Conservation (phyloP, 768 basidiomycete genomes). For the Dioszegia crocea region DNA sequence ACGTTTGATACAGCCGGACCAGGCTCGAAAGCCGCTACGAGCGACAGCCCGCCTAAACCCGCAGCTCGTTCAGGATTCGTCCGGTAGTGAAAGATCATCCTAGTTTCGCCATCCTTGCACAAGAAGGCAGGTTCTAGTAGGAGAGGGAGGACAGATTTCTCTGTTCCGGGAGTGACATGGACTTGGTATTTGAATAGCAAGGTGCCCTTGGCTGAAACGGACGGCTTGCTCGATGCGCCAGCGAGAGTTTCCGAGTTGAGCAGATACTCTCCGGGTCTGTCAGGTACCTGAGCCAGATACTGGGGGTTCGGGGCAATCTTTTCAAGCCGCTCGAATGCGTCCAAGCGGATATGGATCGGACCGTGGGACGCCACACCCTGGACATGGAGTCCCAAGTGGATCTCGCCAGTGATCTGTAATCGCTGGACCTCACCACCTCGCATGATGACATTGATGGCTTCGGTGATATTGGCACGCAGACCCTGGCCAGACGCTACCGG, state of each 20-base stretch:
- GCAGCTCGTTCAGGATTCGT: constrained; percentile 21
- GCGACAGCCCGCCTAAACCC: constrained; percentile 35
- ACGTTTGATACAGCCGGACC: constrained; percentile 43
- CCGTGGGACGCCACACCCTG: constrained; percentile 1
- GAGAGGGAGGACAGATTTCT: constrained; percentile 40
- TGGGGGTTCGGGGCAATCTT: constrained; percentile 53
- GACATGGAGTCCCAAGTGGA: constrained; percentile 35
- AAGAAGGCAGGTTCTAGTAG: constrained; percentile 50
- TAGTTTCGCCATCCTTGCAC: constrained; percentile 48
- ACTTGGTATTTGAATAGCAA: constrained; percentile 53
- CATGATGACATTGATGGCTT: constrained; percentile 52
- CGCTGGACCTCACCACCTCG: constrained; percentile 43
- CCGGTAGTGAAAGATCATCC: constrained; percentile 50
- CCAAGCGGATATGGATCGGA: constrained; percentile 48
- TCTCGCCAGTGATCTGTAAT: constrained; percentile 52
- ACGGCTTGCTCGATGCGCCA: constrained; percentile 15
- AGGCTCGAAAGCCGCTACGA: constrained; percentile 45
- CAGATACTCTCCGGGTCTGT: constrained; percentile 48
- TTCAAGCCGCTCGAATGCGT: constrained; percentile 49
- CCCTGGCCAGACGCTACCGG: constrained; percentile 35
- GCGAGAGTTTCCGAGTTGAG: constrained; percentile 45
- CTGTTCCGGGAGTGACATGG: constrained; percentile 39
- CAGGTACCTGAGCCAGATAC: constrained; percentile 46
- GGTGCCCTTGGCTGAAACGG: constrained; percentile 24
- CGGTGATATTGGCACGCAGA: constrained; percentile 48